A percentile compares a stretch with the other conserved stretches of the same genome.
These are phyloP conservation scores for Mitragyna speciosa DNA, from an alignment of 257 asterid species.

Conservation along the genomic window DNA sequence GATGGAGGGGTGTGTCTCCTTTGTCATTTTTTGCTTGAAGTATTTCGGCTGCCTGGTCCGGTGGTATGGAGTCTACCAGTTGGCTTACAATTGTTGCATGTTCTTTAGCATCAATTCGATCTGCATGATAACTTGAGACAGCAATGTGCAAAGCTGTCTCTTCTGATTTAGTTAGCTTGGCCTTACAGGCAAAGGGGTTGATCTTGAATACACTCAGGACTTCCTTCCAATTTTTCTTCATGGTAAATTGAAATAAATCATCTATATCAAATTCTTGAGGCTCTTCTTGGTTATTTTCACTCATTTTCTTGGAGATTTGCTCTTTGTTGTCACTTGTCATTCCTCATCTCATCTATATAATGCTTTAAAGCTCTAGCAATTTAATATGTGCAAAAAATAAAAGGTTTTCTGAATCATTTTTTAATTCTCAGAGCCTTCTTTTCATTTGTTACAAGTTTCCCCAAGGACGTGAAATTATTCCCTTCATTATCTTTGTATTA, in stretches of 20 bases:
- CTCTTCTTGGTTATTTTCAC: background rate
- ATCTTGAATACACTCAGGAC: conserved; percentile 12
- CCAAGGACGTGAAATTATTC: too few species aligned
- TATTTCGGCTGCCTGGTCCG: background rate
- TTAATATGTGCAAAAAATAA: background rate
- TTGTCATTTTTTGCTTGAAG: conserved; percentile 19
- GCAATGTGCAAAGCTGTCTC: conserved; percentile 56
- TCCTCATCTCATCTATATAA: background rate
- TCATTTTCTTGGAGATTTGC: background rate
- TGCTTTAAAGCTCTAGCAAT: background rate
- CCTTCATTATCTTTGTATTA: too few species aligned
- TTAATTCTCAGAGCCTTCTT: too few species aligned
- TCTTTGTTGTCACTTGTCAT: background rate
- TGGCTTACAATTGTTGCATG: background rate
- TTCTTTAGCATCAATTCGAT: background rate
- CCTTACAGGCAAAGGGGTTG: background rate
- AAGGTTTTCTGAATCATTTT: too few species aligned
- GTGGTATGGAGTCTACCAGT: conserved; percentile 24
- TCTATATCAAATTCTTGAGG: background rate
- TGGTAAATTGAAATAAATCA: conserved; percentile 24
- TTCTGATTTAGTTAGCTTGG: conserved; percentile 38
- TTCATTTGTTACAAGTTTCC: too few species aligned
- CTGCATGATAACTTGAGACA: conserved; percentile 34
- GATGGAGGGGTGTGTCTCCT: conserved; percentile 55
- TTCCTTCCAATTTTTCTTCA: conserved; percentile 37